Base-by-base conservation (phyloP, 805 yeast genomes). In the Metschnikowia kunwiensis region DNA sequence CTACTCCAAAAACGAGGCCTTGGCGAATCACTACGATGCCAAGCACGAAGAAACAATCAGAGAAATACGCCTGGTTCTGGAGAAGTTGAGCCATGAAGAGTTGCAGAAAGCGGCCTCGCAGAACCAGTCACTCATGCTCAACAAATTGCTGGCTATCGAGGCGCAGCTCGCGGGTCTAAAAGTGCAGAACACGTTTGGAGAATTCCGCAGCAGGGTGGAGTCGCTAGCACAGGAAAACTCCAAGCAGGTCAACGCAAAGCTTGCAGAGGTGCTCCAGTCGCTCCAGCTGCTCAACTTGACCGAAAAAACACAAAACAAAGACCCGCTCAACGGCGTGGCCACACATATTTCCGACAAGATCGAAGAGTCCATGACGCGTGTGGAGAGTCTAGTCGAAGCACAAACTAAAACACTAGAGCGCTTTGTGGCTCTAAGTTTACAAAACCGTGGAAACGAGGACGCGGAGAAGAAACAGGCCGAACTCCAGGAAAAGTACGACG, bases 131-230 rank as follows among this genome's bases (percentile, higher is more conserved):
- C 13, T 13, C n/a, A 27, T 37, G 25, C 14, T 37, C 5, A 16
- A 32, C 6, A 37, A 28, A 24, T 28, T 37, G 21, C 40, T 23
- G 40, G 32, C 27, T n/a, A 27, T 37, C 19, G 40, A 37, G 17
- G 27, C 36, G 7, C 36, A 31, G 26, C 23, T 37, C 13, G 27
- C 30, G 12, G 36, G 40, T 4, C 36, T 37, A 16, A 37, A 27
- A 15, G 36, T 37, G 3, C 40, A 37, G 11, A 31, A 37, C 14
- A 27, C 36, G 5, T 37, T 37, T 24, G 36, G 36, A 4, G 40
- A 37, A 30, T 37, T 37, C 15, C 36, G 40, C 8, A 37, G 32
- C 19, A 19, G 40, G 9, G 40, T 37, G 5, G 40, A 37, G 27
- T 18, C 36, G 5, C 19, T 37, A 19, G 40, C 40, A 2, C 40